phyloP scores from a whole-genome alignment of 2,329 filamentous ascomycete species.

The Harringtonia aguacate region DNA sequence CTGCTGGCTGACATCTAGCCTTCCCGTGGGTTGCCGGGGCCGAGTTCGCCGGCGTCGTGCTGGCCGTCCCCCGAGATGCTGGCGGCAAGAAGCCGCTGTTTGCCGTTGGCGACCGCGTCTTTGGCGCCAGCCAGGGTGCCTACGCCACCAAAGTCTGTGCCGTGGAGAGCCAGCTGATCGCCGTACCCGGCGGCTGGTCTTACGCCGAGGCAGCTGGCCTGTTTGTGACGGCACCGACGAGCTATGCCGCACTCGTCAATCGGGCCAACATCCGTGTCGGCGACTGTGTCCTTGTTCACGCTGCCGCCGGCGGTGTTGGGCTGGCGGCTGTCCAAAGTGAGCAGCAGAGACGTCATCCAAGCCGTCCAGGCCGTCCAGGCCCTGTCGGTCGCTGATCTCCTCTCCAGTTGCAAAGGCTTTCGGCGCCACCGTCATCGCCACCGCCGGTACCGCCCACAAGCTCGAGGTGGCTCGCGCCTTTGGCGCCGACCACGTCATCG shows the following conservation, averaged over 20 bases:
- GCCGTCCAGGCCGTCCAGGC: no score
- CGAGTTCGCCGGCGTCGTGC: conserved; percentile 75
- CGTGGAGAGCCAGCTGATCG: conserved; percentile 54
- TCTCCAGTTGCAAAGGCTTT: conserved; percentile 68
- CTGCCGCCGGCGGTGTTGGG: conserved; percentile 84
- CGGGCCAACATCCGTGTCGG: conserved; percentile 68
- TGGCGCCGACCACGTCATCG: conserved; percentile 73
- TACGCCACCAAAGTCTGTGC: conserved; percentile 70
- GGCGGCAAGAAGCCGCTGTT: conserved; percentile 37
- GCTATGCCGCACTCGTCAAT: conserved; percentile 71
- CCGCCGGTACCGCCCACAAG: conserved; percentile 72
- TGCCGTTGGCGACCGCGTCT: conserved; percentile 71
- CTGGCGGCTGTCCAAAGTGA: conserved; percentile 73
- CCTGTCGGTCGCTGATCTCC: neutral
- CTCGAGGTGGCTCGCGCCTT: conserved; percentile 67
- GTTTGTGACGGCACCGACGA: conserved; percentile 86
- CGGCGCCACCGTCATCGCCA: conserved; percentile 87
- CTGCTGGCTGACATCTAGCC: conserved; percentile 25
- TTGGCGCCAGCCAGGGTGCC: conserved; percentile 76
- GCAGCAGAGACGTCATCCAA: no score
- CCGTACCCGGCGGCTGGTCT: conserved; percentile 71
- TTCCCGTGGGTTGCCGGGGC: conserved; percentile 81
- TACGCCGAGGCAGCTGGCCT: conserved; percentile 78
- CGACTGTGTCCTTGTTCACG: conserved; percentile 83
- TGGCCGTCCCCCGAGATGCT: conserved; percentile 64